Evolutionary conservation across 306 rosid species (phyloP).

Genomic region (Hippophae tibetana): DNA sequence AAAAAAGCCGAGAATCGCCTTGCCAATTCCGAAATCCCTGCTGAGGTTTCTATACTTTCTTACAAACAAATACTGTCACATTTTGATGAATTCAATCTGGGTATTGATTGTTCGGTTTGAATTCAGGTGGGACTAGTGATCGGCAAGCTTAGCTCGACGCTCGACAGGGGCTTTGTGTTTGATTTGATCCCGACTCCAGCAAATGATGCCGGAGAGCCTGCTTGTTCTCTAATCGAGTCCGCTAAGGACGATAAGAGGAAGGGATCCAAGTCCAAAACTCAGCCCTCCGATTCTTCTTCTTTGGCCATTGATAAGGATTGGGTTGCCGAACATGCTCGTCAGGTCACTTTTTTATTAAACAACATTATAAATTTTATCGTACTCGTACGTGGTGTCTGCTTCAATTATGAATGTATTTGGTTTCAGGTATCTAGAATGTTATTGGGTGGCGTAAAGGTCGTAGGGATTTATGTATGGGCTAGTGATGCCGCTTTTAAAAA

Average conservation of each 20-base stretch:
- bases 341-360: constrained; percentile 30
- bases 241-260: constrained; percentile 51
- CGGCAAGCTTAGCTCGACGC: constrained; percentile 57
- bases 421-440: constrained; percentile 68
- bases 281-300: constrained; percentile 43
- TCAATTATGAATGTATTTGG: background rate
- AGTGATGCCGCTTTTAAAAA: constrained; percentile 59
- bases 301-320: constrained; percentile 62
- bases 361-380: background rate
- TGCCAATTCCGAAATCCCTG: constrained; percentile 38
- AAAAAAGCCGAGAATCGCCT: constrained; percentile 64
- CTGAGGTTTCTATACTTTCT: constrained; percentile 37
- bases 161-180: constrained; percentile 71
- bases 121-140: constrained; percentile 71
- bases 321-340: constrained; percentile 93
- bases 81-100: background rate
- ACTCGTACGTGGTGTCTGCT: background rate
- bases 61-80: background rate
- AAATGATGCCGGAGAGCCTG: constrained; percentile 57
- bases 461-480: constrained; percentile 70
- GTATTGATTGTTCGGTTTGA: constrained; percentile 6
- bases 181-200: constrained; percentile 72
- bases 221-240: constrained; percentile 44
- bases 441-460: constrained; percentile 72
- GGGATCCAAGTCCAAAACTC: constrained; percentile 55